Evolutionary conservation across 2,329 filamentous ascomycete genomes (phyloP).

Genomic region (Verticillium longisporum): DNA sequence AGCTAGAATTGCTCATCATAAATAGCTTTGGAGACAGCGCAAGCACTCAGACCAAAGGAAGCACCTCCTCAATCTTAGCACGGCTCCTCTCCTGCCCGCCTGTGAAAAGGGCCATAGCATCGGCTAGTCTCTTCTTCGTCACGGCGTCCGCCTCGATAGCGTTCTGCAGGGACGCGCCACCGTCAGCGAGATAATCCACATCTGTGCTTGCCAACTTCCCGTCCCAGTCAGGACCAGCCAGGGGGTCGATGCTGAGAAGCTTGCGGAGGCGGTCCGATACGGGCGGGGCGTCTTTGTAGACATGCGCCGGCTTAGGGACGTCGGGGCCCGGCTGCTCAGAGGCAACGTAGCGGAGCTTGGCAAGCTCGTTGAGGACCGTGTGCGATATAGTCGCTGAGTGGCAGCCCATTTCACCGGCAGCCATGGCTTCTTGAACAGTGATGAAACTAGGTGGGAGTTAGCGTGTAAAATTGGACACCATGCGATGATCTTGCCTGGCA

Average conservation of each 20-base stretch:
- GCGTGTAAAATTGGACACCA: neutral
- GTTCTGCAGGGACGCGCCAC: conserved; percentile 33
- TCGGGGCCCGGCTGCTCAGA: conserved; percentile 28
- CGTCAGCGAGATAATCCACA: conserved; percentile 38
- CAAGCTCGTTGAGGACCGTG: conserved; percentile 28
- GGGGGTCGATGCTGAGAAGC: conserved; percentile 29
- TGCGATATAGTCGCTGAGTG: conserved; percentile 37
- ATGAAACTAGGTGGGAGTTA: conserved; percentile 26
- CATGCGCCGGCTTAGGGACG: conserved; percentile 30
- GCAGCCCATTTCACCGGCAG: conserved; percentile 37
- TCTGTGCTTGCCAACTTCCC: conserved; percentile 30
- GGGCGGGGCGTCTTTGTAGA: conserved; percentile 25
- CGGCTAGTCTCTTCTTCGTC: conserved; percentile 26
- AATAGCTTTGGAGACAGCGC: neutral
- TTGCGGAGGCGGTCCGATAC: conserved; percentile 25
- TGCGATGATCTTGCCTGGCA: conserved; percentile 24
- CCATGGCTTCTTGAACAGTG: conserved; percentile 35
- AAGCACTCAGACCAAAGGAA: conserved; percentile 12
- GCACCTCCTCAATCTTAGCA: conserved; percentile 25
- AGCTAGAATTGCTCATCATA: neutral
- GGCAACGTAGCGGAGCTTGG: conserved; percentile 27
- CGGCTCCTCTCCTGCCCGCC: conserved; percentile 29
- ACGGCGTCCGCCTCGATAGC: conserved; percentile 32
- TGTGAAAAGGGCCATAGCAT: conserved; percentile 33
- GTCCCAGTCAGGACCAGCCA: conserved; percentile 28